Evolutionary conservation across 805 yeast species (phyloP), one percentile per base, ranked within the genome.

Genomic region (Ogataea methanolica): DNA sequence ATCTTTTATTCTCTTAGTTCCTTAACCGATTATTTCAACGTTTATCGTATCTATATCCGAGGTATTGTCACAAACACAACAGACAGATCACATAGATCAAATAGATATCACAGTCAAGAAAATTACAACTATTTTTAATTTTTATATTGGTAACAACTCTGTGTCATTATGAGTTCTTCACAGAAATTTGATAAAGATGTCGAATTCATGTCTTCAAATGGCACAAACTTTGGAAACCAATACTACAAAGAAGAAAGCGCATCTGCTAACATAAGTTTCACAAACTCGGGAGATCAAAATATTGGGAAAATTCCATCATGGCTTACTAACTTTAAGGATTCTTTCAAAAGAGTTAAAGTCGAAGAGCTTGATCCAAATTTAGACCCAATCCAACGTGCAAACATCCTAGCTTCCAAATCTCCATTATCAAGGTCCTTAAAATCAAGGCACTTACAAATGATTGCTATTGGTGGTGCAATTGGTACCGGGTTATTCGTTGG

Each of bases 401-500:
- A 72, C 47, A 61, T 71, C 21, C 53, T 51, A 47, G 71, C 78
- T 22, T 73, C 77, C 34, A 68, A 64, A 50, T 67, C 77, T 23
- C 78, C 78, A 9, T 63, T 74, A 52, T 61, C 72, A 29, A 66
- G 82, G 42, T 61, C 72, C 1, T 69, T 81, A 39, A 78, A 76
- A 56, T 74, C 79, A 40, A 71, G 88, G 53, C 89, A 85, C 58
- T 64, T 85, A 55, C 79, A 82, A 46, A 80, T 83, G 87, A 84
- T 85, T 65, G 86, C 89, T 41, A 72, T 84, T 50, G 90, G 89
- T 49, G 89, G 89, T 19, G 76, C 84, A 51, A 83, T 85, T 56
- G 94, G 92, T 49, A 82, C 89, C 5, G 92, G 90, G 51, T 71
- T 86, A 43, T 78, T 86, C 47, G 82, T 86, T 19, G 86, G 86